Conservation (phyloP, 179 eudicot species). For the Corrigiola litoralis region DNA sequence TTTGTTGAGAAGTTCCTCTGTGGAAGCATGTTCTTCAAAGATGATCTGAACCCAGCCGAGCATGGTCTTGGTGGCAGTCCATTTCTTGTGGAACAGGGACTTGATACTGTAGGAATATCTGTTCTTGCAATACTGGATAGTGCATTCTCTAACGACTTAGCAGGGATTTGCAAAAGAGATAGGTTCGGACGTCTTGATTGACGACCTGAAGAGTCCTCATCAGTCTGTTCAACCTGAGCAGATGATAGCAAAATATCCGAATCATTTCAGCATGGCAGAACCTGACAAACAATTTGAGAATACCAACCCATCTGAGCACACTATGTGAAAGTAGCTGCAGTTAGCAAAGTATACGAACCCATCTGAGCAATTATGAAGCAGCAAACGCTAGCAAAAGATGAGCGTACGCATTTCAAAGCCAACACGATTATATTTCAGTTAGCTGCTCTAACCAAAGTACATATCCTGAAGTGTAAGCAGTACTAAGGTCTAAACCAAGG, state of each 20-base stretch:
- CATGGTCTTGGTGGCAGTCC: conserved; percentile 36
- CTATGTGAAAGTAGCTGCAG: background rate
- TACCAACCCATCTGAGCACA: background rate
- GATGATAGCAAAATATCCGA: background rate
- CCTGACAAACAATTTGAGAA: background rate
- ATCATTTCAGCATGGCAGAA: background rate
- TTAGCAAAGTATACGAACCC: background rate
- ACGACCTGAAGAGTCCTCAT: conserved; percentile 17
- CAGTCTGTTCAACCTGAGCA: conserved; percentile 17
- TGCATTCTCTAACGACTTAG: conserved; percentile 22
- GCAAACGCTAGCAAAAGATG: background rate
- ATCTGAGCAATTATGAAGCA: background rate
- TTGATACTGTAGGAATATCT: conserved; percentile 21
- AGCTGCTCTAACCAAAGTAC: background rate
- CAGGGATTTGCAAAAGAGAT: conserved; percentile 27
- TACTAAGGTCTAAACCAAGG: background rate
- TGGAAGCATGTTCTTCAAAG: conserved; percentile 30
- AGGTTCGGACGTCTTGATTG: conserved; percentile 34
- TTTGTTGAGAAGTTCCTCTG: conserved; percentile 22
- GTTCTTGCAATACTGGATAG: conserved; percentile 12
- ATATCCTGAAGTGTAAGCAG: no score
- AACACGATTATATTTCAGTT: background rate
- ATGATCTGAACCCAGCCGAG: conserved; percentile 31
- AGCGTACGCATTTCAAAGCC: background rate
- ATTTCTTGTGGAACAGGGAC: conserved; percentile 26